Percentiles rank a stretch among this genome's conserved stretches.
These are phyloP conservation scores for Trypanosoma rangeli DNA, from an alignment of 208 protist species.

Conservation along the genomic window DNA sequence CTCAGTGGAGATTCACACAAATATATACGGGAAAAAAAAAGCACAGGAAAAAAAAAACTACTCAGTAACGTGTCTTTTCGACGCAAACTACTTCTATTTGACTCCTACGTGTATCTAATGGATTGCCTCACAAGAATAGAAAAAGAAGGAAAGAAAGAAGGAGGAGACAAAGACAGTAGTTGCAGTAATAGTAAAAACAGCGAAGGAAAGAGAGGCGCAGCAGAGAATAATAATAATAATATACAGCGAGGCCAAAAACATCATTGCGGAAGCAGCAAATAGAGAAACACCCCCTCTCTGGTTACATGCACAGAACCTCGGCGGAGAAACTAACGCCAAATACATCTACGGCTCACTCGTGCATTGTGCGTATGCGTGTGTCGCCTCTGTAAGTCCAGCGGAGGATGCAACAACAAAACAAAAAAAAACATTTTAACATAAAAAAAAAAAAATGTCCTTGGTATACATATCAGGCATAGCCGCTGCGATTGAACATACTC, in stretches of 20 bases:
- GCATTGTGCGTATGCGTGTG: slow-evolving; percentile 5
- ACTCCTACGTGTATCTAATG: neutral
- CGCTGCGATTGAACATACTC: no score
- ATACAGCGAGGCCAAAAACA: no score
- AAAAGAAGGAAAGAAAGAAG: neutral
- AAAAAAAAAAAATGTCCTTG: neutral
- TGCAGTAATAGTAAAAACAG: no score
- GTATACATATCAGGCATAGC: slow-evolving; percentile 12
- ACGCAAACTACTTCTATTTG: neutral
- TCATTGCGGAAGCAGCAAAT: neutral
- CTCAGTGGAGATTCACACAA: neutral
- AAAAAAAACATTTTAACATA: neutral
- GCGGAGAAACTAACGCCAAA: neutral
- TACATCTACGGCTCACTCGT: slow-evolving; percentile 15
- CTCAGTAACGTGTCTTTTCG: no score
- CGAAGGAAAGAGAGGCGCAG: no score
- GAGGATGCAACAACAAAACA: neutral
- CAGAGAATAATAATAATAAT: no score
- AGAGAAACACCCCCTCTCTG: neutral
- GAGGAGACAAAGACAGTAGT: no score
- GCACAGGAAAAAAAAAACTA: slow-evolving; percentile 20
- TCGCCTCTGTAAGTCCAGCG: slow-evolving; percentile 4
- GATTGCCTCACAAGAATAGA: slow-evolving; percentile 1
- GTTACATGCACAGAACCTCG: neutral
- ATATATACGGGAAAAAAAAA: slow-evolving; percentile 11